These are phyloP conservation scores for Anisodus acutangulus DNA, from an alignment of 257 asterid genomes.

Conservation along the genomic window DNA sequence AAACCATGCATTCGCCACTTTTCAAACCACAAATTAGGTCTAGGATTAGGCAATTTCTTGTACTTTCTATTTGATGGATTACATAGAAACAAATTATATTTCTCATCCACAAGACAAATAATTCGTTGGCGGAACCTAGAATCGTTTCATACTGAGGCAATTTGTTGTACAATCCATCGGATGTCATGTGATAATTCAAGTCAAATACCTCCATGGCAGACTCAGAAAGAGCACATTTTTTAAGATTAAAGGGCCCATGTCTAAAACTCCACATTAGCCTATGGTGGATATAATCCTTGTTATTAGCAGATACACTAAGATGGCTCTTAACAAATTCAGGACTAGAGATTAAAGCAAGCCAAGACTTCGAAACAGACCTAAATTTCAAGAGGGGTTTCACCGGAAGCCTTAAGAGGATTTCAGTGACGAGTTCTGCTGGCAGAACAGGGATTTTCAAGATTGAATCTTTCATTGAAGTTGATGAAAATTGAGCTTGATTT, in stretches of 20 bases:
- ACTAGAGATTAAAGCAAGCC: conserved; percentile 52
- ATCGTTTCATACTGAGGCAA: conserved; percentile 19
- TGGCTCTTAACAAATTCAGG: conserved; percentile 45
- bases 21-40: conserved; percentile 24
- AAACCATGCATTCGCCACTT: conserved; percentile 38
- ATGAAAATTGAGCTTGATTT: conserved; percentile 21
- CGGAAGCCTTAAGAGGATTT: conserved; percentile 52
- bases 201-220: neutral
- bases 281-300: neutral
- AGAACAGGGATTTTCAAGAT: conserved; percentile 14
- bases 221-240: no score
- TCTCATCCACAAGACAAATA: conserved; percentile 42
- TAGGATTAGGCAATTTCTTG: conserved; percentile 45
- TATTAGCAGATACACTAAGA: conserved; percentile 28
- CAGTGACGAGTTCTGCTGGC: conserved; percentile 51
- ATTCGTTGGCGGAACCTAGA: conserved; percentile 59
- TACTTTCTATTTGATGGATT: conserved; percentile 50
- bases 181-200: conserved; percentile 29
- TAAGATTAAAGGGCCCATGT: neutral
- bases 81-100: conserved; percentile 42
- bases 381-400: conserved; percentile 49
- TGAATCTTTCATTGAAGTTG: neutral
- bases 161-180: no score
- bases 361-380: conserved; percentile 53
- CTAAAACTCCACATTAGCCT: conserved; percentile 14